Conservation (phyloP, 495 filamentous ascomycete genomes). For the Podospora conica region DNA sequence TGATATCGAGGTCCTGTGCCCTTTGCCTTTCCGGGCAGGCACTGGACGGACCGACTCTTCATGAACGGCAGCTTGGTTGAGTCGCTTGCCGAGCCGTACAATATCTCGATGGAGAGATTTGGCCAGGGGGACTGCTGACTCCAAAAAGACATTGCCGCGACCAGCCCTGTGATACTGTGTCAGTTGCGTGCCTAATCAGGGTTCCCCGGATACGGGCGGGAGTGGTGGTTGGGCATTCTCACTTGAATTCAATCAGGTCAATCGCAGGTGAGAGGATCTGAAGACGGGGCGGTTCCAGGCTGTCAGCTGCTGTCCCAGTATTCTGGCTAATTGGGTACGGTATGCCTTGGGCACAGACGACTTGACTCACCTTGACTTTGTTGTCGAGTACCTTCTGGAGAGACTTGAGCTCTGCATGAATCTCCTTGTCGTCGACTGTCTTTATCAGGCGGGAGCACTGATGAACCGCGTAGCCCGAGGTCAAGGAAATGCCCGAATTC, state of each 20-base stretch:
- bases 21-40: constrained; percentile 40
- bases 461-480: constrained; percentile 74
- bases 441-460: constrained; percentile 78
- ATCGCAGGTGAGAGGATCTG: constrained; percentile 89
- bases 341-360: constrained; percentile 5
- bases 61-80: constrained; percentile 62
- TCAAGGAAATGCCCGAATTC: constrained; percentile 81
- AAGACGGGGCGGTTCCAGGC: neutral
- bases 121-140: constrained; percentile 80
- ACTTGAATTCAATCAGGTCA: constrained; percentile 92
- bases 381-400: constrained; percentile 71
- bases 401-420: constrained; percentile 57
- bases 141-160: constrained; percentile 89
- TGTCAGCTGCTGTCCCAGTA: neutral
- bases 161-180: constrained; percentile 54
- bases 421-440: constrained; percentile 57
- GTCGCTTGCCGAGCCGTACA: constrained; percentile 69
- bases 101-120: constrained; percentile 86
- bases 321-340: neutral
- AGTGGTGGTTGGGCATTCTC: neutral
- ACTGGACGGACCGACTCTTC: constrained; percentile 52
- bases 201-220: neutral
- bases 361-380: constrained; percentile 67
- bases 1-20: constrained; percentile 10
- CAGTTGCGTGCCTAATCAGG: neutral